Base-by-base conservation (phyloP, 129 eudicot genomes). In the Artemisia tridentata region DNA sequence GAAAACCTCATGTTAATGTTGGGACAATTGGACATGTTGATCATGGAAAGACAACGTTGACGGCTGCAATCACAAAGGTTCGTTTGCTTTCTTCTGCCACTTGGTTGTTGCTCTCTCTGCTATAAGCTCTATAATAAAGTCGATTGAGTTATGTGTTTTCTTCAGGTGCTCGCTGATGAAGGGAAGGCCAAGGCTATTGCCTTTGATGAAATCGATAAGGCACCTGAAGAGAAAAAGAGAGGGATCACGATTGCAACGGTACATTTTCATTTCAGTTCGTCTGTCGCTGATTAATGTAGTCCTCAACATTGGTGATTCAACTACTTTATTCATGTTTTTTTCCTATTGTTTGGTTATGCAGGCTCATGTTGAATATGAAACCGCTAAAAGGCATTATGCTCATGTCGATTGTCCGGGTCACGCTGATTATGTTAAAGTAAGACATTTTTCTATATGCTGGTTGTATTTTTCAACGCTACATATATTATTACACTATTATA, bases 21-120 rank as follows among this genome's bases (percentile, higher is more conserved):
- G 98, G 98, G 63, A 93, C 98, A 47, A 89, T 93, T 79, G 97
- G 98, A 47, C 98, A 93, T 52, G 98, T 93, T 89, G 98, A 93
- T 80, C 98, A 93, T 79, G 98, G 98, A 62, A 93, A 93, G 80
- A 89, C 98, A 18, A 93, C 98, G 31, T 78, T 93, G 61, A 93
- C 98, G 1, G 98, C 98, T 18, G 97, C 96, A 59, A 93, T 93
- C 23, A 93, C 98, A 23, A 93, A 79, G 96, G 98, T 93, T 68
- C 16, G 67, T 57, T 14, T 66, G 2, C 0, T 72, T 57, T 3
- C 15, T 65, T 29, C 41, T 23, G 20, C 3, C 43, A 14, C 47
- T 16, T 49, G 14, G 11, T 3, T 19, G 8, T 0, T 50, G 17
- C 15, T 56, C 12, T 29, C 3, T 59, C 4, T 56, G 57, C 20